Evolutionary conservation across 116 monocot genomes (phyloP).

Genomic region (Zostera marina): DNA sequence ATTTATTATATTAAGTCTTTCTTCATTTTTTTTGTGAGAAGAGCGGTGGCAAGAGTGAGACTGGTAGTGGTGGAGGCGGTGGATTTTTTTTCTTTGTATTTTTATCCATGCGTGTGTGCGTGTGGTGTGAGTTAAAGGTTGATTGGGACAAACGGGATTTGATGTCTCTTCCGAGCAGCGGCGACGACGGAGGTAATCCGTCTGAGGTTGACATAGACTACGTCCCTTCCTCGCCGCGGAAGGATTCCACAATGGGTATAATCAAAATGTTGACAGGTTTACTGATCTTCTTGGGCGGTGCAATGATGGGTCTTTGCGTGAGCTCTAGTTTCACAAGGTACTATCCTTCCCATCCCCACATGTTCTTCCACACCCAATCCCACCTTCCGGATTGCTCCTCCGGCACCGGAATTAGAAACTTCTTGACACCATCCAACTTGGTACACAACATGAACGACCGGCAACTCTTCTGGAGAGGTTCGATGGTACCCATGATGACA

Average conservation of each 20-base stretch:
- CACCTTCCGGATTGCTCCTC: conserved; percentile 16
- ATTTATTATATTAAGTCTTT: no score
- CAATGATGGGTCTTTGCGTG: conserved; percentile 30
- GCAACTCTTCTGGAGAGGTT: conserved; percentile 78
- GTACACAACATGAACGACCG: conserved; percentile 52
- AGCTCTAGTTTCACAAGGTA: conserved; percentile 20
- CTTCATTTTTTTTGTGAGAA: no score
- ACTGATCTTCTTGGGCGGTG: conserved; percentile 48
- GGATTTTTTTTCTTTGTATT: no score
- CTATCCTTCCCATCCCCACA: conserved; percentile 12
- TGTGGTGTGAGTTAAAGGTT: not conserved
- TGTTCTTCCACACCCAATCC: conserved; percentile 26
- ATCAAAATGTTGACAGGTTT: conserved; percentile 31
- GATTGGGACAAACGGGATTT: not conserved
- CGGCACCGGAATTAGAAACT: conserved; percentile 12
- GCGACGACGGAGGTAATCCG: not conserved
- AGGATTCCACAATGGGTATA: conserved; percentile 26
- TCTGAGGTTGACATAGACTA: conserved; percentile 11
- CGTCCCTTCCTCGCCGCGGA: conserved; percentile 14
- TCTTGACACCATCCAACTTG: conserved; percentile 20
- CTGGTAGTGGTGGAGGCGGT: no score
- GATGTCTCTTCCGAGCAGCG: conserved; percentile 7
- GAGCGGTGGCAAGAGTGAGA: no score
- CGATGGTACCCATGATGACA: conserved; percentile 43
- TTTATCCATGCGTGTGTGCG: no score